A percentile compares a stretch with the other conserved stretches of the same genome.
phyloP scores from a whole-genome alignment of 768 basidiomycete species.

The Boletus rubropictus region DNA sequence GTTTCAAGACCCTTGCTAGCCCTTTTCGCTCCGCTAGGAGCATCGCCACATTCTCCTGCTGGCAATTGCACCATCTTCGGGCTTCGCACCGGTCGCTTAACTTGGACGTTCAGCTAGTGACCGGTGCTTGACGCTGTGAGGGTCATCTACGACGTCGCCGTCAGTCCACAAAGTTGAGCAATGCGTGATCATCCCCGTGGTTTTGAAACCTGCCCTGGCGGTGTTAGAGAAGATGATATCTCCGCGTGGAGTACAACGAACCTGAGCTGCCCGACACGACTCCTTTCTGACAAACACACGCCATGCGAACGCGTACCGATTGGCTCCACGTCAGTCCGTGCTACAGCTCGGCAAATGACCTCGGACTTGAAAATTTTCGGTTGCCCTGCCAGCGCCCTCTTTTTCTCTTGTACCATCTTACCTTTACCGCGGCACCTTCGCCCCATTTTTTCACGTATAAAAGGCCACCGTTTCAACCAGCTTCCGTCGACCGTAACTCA shows the following conservation, averaged over 20 bases:
- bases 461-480: conserved; percentile 4
- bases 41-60: background rate
- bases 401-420: too few relatives aligned
- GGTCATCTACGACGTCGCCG: background rate
- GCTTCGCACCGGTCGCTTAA: conserved; percentile 11
- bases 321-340: conserved; percentile 9
- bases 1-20: background rate
- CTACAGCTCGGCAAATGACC: background rate
- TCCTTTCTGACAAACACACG: background rate
- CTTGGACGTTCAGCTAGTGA: background rate
- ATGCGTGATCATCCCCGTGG: background rate
- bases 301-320: conserved; percentile 1
- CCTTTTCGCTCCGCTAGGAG: background rate
- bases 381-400: conserved; percentile 8
- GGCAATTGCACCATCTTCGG: background rate
- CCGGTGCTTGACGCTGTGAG: background rate
- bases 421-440: background rate
- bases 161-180: background rate
- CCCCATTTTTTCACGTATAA: conserved; percentile 28
- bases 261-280: background rate
- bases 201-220: background rate
- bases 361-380: conserved; percentile 18
- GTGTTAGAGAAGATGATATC: background rate
- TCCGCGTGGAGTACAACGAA: background rate
- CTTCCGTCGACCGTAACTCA: background rate